Base-by-base conservation (phyloP, 768 basidiomycete genomes). In the Lactarius trivialis region DNA sequence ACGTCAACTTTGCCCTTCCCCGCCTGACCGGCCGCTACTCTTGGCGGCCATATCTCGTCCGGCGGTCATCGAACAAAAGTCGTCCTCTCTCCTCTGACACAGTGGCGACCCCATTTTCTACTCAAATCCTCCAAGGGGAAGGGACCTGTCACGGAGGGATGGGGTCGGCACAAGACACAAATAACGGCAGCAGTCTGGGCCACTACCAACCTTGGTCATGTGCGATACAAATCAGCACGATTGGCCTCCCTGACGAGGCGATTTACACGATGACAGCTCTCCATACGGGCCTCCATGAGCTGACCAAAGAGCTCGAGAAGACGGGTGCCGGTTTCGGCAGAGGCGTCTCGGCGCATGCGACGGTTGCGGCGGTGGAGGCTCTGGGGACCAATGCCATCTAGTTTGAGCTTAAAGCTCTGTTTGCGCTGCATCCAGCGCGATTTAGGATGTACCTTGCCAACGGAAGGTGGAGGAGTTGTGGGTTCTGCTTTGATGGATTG, bases 211-310 rank as follows among this genome's bases (percentile, higher is more conserved):
- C 55, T 54, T 59, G 56, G 55, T 66, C 62, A 68, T 56, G 53
- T 59, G 60, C 60, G 64, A 33, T 64, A 63, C 2, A 67, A 19
- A 57, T 74, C 71, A 26, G 71, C 70, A 58, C 74, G 72, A 67
- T 76, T 79, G 50, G 78, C 77, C 56, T 78, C 75, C 54, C 75
- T 74, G 41, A 88, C 80, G 64, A 89, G 76, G 52, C 78, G 79
- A 65, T 82, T 82, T 56, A 87, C 77, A 36, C 86, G 78, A 65
- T 85, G 79, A 71, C 88, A 90, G 69, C 85, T 88, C 72, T 89
- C 88, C 80, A 90, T 83, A 58, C 88, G 80, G 2, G 83, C 78
- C 68, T 88, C 85, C 77, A 89, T 82, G 76, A 90, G 84, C 63
- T 82, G 80, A 60, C 85, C 85, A 69, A 86, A 88, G 77, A 84